Base-by-base conservation (phyloP, 805 yeast species). In the Wickerhamiella australiensis region DNA sequence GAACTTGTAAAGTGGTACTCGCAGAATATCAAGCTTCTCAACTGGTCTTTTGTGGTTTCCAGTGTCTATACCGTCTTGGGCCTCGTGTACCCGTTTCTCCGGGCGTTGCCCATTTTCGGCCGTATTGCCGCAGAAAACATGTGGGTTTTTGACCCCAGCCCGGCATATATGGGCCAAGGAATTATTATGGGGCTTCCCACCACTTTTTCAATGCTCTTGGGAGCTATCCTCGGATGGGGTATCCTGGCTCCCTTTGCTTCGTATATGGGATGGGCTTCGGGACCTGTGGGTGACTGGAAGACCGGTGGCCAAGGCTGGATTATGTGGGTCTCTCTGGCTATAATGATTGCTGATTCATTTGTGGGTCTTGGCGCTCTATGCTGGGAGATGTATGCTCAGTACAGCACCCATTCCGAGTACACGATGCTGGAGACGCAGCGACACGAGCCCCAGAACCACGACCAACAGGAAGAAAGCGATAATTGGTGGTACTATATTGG, bases 261-360 rank as follows among this genome's bases (percentile, higher is more conserved):
- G 51, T 55, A 68, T 49, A 63, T 68, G 53, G 82, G 79, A 3
- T 92, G 97, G 96, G 94, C 95, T 0, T 80, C 87, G 0, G 95
- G 95, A 0, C 80, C 79, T 2, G 77, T 85, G 1, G 92, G 83
- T 61, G 95, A 87, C 65, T 92, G 96, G 96, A 80, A 84, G 58
- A 73, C 76, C 22, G 97, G 97, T 2, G 84, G 88, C 0, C 96
- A 90, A 61, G 98, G 97, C 5, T 90, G 98, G 98, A 85, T 92
- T 50, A 70, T 90, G 62, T 90, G 98, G 98, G 71, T 87, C 49
- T 80, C 94, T 62, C 72, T 90, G 56, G 80, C 96, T 21, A 86
- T 88, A 46, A 90, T 90, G 98, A 85, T 90, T 17, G 80, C 85
- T 46, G 98, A 90, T 61, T 83, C 95, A 7, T 69, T 85, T 3